These are phyloP conservation scores for Sporothrix variecibatus DNA, from an alignment of 2,329 filamentous ascomycete species.

Conservation along the genomic window DNA sequence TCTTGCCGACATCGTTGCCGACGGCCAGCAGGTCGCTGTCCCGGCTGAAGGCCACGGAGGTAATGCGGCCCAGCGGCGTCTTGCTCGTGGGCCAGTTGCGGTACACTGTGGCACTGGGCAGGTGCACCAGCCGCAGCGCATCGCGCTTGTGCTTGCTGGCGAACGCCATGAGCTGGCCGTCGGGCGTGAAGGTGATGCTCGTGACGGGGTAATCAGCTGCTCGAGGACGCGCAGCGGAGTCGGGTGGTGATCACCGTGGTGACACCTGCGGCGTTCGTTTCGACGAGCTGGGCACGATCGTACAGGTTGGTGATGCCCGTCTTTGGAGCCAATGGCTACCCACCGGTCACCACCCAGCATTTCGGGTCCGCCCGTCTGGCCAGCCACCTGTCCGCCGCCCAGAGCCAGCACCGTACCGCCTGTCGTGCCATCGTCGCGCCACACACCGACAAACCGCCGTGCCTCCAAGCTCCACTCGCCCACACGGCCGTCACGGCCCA, in stretches of 20 bases:
- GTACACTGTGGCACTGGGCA: conserved; percentile 92
- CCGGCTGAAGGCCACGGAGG: conserved; percentile 67
- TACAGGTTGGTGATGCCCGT: conserved; percentile 93
- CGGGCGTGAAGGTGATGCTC: conserved; percentile 76
- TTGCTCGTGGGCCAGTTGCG: conserved; percentile 93
- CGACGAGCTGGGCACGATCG: conserved; percentile 71
- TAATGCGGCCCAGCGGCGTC: conserved; percentile 84
- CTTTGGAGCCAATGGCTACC: conserved; percentile 82
- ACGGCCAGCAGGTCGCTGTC: conserved; percentile 74
- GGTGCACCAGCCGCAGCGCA: conserved; percentile 80
- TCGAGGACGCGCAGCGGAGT: conserved; percentile 74
- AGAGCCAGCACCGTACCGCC: conserved; percentile 81
- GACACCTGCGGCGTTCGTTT: conserved; percentile 42
- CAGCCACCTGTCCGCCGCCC: conserved; percentile 56
- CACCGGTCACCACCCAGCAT: conserved; percentile 78
- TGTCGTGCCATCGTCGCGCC: conserved; percentile 87
- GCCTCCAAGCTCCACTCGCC: conserved; percentile 80
- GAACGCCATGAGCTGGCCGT: conserved; percentile 87
- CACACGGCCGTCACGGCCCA: conserved; percentile 84
- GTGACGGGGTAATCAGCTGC: conserved; percentile 87
- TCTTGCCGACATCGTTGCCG: conserved; percentile 84
- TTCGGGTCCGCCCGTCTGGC: conserved; percentile 51
- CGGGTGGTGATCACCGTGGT: conserved; percentile 65
- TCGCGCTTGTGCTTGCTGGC: conserved; percentile 86
- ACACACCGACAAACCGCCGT: conserved; percentile 72